These are phyloP conservation scores for Entomortierella beljakovae DNA, from an alignment of 192 early-diverging fungal genomes.

Conservation along the genomic window DNA sequence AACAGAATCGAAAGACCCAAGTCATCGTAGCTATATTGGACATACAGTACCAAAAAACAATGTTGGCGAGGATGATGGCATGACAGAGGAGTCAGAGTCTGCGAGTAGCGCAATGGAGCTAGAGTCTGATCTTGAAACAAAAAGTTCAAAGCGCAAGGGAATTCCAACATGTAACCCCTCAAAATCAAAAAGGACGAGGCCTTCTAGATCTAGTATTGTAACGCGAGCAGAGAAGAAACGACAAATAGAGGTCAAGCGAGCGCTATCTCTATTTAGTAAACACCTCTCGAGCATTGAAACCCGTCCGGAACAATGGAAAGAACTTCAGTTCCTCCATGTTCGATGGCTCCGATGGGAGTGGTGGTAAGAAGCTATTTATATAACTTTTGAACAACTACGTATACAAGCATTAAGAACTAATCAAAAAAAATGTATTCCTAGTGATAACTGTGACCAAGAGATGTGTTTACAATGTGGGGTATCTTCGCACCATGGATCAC, in stretches of 20 bases:
- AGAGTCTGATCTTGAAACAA: background rate
- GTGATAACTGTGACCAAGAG: slow-evolving; percentile 42
- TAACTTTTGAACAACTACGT: background rate
- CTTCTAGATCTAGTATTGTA: slow-evolving; percentile 1
- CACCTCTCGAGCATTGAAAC: slow-evolving; percentile 52
- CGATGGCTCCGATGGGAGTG: slow-evolving; percentile 57
- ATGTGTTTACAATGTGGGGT: slow-evolving; percentile 67
- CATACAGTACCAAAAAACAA: background rate
- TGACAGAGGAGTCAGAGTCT: background rate
- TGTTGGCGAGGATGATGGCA: background rate
- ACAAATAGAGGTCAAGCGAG: slow-evolving; percentile 17
- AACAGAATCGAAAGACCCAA: background rate
- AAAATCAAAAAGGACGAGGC: slow-evolving; percentile 13
- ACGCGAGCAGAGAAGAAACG: slow-evolving; percentile 44
- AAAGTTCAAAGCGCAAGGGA: slow-evolving; percentile 3
- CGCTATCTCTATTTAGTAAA: slow-evolving; percentile 26
- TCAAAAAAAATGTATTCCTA: background rate
- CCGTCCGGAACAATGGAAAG: slow-evolving; percentile 65
- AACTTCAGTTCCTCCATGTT: slow-evolving; percentile 69
- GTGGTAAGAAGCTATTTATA: slow-evolving; percentile 55
- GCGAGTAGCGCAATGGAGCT: background rate
- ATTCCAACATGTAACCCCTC: too few species aligned
- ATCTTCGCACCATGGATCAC: slow-evolving; percentile 52
- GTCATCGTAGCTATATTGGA: background rate
- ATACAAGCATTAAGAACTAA: too few species aligned